Conservation (phyloP, 1,284 basidiomycete species). For the Ceratobasidium sp. region DNA sequence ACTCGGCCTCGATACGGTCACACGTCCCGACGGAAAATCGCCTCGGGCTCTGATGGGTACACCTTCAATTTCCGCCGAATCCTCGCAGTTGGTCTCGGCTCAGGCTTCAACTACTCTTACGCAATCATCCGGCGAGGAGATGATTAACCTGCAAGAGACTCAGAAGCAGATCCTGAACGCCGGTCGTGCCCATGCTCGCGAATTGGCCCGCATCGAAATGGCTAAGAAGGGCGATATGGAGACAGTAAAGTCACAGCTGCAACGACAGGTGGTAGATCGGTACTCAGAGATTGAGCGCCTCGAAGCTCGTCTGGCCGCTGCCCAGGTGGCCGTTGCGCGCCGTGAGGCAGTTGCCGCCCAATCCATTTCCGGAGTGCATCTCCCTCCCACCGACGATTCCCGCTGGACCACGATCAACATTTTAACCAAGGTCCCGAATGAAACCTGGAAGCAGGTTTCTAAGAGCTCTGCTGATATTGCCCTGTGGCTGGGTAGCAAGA, state of each 20-base stretch:
- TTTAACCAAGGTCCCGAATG: neutral
- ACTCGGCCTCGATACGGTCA: no score
- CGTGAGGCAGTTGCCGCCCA: no score
- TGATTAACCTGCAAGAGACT: neutral
- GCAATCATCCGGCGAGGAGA: neutral
- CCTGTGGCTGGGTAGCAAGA: neutral
- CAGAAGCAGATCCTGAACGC: neutral
- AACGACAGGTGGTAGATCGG: neutral
- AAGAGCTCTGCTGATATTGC: neutral
- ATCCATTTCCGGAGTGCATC: neutral
- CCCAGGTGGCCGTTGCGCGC: neutral
- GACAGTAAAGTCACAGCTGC: neutral
- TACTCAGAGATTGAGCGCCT: neutral
- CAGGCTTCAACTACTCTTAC: neutral
- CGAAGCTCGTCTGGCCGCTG: neutral
- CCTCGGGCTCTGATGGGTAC: no score
- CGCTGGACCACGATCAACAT: constrained; percentile 1
- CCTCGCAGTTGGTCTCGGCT: neutral
- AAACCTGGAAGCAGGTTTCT: neutral
- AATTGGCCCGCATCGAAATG: neutral
- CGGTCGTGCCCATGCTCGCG: neutral
- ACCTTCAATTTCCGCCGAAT: neutral
- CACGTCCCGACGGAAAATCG: no score
- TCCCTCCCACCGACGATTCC: neutral
- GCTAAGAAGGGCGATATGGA: neutral